phyloP scores from a whole-genome alignment of 768 basidiomycete genomes.

The Russula earlei region DNA sequence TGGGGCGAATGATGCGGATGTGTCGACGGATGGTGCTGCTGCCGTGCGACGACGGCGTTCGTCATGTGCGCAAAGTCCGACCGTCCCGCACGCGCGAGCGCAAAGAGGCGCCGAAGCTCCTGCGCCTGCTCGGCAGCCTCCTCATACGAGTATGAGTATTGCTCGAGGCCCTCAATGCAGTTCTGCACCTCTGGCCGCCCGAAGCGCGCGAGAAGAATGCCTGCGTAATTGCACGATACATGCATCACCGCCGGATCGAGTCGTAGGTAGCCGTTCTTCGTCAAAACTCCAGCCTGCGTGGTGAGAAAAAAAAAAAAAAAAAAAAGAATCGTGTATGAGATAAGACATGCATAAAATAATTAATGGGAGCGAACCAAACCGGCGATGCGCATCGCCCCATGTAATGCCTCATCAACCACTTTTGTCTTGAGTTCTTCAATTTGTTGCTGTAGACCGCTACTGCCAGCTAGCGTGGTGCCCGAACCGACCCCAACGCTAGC shows the following conservation, averaged over 20 bases:
- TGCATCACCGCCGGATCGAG: constrained; percentile 87
- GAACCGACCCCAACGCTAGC: constrained; percentile 27
- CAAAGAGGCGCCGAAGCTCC: constrained; percentile 48
- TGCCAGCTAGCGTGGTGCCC: constrained; percentile 25
- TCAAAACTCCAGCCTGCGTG: constrained; percentile 65
- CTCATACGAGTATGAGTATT: constrained; percentile 84
- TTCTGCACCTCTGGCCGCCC: constrained; percentile 75
- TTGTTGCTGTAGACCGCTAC: constrained; percentile 30
- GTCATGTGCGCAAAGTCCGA: constrained; percentile 35
- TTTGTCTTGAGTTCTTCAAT: constrained; percentile 59
- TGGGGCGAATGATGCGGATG: neutral
- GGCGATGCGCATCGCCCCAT: constrained; percentile 79
- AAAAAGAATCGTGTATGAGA: neutral
- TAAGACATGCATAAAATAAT: neutral
- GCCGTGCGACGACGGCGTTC: constrained; percentile 26
- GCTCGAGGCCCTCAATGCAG: constrained; percentile 78
- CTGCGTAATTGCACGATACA: constrained; percentile 77
- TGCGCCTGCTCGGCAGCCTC: constrained; percentile 72
- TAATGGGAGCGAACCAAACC: constrained; percentile 52
- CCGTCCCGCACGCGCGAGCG: constrained; percentile 32
- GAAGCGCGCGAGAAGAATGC: constrained; percentile 69
- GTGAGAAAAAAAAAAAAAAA: neutral
- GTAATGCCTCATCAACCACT: constrained; percentile 72
- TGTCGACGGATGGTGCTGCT: constrained; percentile 5
- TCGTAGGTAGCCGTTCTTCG: constrained; percentile 81